These are phyloP conservation scores for Colletotrichum limetticola DNA, from an alignment of 2,329 filamentous ascomycete species.

Conservation along the genomic window DNA sequence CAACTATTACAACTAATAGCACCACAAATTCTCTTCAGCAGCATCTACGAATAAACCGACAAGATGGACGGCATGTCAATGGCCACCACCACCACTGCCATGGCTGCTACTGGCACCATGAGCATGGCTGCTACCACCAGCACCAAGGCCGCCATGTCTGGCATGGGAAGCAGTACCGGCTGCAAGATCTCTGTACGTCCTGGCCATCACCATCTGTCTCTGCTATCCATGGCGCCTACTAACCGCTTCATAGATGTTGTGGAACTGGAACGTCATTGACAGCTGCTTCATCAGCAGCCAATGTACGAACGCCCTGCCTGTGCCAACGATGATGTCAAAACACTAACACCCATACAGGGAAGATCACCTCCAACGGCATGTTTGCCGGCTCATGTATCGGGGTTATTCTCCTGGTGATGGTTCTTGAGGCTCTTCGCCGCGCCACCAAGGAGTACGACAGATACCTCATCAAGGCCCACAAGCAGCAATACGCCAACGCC, in stretches of 20 bases:
- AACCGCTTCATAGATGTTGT: slow-evolving; percentile 70
- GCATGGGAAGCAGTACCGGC: slow-evolving; percentile 38
- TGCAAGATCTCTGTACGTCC: slow-evolving; percentile 56
- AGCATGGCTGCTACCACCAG: slow-evolving; percentile 27
- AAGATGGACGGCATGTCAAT: slow-evolving; percentile 27
- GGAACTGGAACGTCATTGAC: slow-evolving; percentile 82
- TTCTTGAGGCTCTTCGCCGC: slow-evolving; percentile 78
- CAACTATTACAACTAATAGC: neutral
- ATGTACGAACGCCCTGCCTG: neutral
- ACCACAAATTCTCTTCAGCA: neutral
- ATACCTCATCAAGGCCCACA: slow-evolving; percentile 66
- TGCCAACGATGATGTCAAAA: neutral
- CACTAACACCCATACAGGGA: neutral
- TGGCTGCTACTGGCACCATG: slow-evolving; percentile 30
- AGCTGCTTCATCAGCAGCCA: slow-evolving; percentile 73
- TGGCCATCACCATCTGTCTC: slow-evolving; percentile 21
- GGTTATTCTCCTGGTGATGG: slow-evolving; percentile 77
- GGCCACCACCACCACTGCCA: slow-evolving; percentile 17
- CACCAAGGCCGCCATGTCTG: slow-evolving; percentile 29
- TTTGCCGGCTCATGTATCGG: slow-evolving; percentile 86
- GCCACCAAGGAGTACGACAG: slow-evolving; percentile 78
- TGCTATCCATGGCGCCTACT: neutral
- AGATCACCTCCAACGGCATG: slow-evolving; percentile 73
- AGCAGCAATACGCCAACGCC: slow-evolving; percentile 37
- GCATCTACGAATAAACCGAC: neutral